These are phyloP conservation scores for Neurospora sp. DNA, from an alignment of 2,329 filamentous ascomycete species.

Conservation along the genomic window DNA sequence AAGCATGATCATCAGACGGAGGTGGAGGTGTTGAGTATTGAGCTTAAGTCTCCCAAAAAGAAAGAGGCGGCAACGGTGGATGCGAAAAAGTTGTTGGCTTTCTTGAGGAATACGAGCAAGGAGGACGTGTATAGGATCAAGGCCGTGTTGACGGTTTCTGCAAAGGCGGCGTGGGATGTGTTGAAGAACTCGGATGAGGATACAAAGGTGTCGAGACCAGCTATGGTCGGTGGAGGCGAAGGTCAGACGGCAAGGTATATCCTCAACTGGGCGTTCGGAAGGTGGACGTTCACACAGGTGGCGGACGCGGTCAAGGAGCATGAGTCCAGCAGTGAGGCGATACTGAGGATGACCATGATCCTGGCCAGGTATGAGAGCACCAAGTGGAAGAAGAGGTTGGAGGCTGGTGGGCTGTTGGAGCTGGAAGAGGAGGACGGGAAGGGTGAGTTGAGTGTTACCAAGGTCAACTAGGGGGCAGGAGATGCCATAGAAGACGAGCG, in stretches of 20 bases:
- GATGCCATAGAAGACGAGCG: not conserved
- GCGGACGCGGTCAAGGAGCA: conserved; percentile 35
- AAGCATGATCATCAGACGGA: conserved; percentile 62
- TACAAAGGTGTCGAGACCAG: conserved; percentile 22
- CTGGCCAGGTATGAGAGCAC: conserved; percentile 62
- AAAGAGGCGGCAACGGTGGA: conserved; percentile 32
- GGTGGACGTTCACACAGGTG: conserved; percentile 77
- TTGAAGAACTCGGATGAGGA: conserved; percentile 43
- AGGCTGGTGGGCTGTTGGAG: conserved; percentile 44
- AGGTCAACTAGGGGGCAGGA: conserved; percentile 28
- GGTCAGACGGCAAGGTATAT: conserved; percentile 54
- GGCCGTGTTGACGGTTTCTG: conserved; percentile 38
- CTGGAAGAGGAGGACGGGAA: conserved; percentile 31
- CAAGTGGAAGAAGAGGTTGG: conserved; percentile 68
- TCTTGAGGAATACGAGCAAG: conserved; percentile 69
- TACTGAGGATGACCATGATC: conserved; percentile 65
- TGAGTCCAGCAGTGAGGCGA: conserved; percentile 42
- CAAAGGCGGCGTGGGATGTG: conserved; percentile 26
- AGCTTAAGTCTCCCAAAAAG: conserved; percentile 38
- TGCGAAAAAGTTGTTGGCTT: conserved; percentile 50
- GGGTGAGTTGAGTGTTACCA: conserved; percentile 42
- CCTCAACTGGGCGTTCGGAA: conserved; percentile 94
- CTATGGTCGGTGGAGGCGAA: not conserved
- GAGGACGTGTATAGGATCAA: conserved; percentile 97
- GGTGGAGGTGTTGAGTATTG: conserved; percentile 84